Base-by-base conservation (phyloP, 2,329 filamentous ascomycete species). In the Clonostachys byssicola region DNA sequence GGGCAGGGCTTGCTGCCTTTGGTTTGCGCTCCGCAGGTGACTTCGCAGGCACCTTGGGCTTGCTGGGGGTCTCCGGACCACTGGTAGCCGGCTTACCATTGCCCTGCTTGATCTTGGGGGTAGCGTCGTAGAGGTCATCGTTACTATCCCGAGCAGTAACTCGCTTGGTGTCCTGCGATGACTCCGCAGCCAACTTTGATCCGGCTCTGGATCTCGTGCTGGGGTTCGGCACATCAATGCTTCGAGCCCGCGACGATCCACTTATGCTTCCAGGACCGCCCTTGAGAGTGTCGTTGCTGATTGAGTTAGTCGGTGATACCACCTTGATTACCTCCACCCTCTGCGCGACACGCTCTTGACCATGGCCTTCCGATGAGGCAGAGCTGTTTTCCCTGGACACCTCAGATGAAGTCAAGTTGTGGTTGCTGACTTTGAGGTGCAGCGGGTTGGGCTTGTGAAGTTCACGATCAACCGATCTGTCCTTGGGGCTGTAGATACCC, bases 91-190 rank as follows among this genome's bases (percentile, higher is more conserved):
- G 18, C 35, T 42, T 42, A 33, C 44, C 47, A n/a, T 33, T 23
- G 12, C 47, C 43, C 42, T 47, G 50, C 23, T 43, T 42, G 20
- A 58, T 47, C 3, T 60, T 59, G 3, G 63, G 62, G 5, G 63
- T 65, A 5, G 62, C 60, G 44, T 65, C 61, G 47, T 65, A 64
- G 13, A 65, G 56, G 47, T 65, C 61, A 4, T 63, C 57, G 20
- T 57, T 54, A 7, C 49, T 51, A 5, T 54, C 54, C 23, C 9
- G 23, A 30, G 23, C 23, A 2, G 23, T 30, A 30, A 30, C 23
- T 30, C 23, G 23, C 23, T 30, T 30, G 9, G 23, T 30, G 23
- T 30, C 23, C 9, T 30, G 23, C 2, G 23, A 30, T 30, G 23
- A 30, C 23, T 30, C 23, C 23, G 23, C 23, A 9, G 23, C 23